phyloP scores from a whole-genome alignment of 306 rosid genomes.

The Rubus parviflorus region DNA sequence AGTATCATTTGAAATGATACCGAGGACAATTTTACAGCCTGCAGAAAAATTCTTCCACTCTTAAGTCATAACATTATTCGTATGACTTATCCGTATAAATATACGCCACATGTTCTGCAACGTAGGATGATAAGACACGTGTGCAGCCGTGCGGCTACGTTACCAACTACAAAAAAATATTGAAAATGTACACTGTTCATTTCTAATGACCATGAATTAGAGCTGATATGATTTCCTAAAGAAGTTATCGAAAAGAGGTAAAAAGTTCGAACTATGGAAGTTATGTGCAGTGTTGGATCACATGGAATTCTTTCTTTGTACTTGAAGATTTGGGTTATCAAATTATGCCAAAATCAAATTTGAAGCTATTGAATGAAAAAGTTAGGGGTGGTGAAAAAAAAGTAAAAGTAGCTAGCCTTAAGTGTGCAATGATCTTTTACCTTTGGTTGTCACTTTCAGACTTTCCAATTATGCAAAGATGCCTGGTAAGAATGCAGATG shows the following conservation, averaged over 20 bases:
- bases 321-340: neutral
- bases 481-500: neutral
- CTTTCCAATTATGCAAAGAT: neutral
- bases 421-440: neutral
- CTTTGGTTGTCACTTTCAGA: slow-evolving; percentile 4
- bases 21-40: neutral
- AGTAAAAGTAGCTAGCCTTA: neutral
- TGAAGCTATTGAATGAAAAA: slow-evolving; percentile 4
- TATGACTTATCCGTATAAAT: neutral
- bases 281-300: slow-evolving; percentile 6
- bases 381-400: neutral
- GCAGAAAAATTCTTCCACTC: neutral
- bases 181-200: neutral
- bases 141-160: too few relatives aligned
- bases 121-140: neutral
- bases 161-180: neutral
- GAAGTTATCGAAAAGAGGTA: neutral
- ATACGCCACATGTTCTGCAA: neutral
- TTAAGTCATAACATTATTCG: neutral
- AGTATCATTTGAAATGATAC: neutral
- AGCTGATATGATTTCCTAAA: neutral
- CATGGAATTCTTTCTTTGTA: slow-evolving; percentile 18
- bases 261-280: neutral
- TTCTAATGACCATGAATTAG: neutral
- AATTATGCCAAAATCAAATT: neutral